Evolutionary conservation across 768 basidiomycete species (phyloP), one percentile per base, ranked within the genome.

Genomic region (Udeniomyces megalosporus): DNA sequence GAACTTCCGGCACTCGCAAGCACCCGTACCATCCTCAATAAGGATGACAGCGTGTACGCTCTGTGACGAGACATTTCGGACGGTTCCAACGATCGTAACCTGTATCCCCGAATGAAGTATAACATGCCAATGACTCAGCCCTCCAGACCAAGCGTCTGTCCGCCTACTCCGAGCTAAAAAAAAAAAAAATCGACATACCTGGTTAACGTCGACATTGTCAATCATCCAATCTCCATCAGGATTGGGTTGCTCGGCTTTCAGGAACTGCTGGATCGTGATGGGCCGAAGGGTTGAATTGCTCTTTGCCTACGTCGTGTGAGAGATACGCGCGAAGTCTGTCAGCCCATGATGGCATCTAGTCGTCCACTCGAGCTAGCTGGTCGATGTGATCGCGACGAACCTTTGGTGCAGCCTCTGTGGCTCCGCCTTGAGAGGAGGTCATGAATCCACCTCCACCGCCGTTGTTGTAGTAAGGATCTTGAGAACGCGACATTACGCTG

Each of bases 181-280:
- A 24, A 26, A 20, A 31, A 32, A 4, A n/a, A 42, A 22, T 31
- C 3, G 15, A 22, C 76, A 65, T 66, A 88, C 92, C 73, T 88
- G 87, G 52, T 85, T 85, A 62, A 91, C 77, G 66, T 91, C 86
- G 4, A 78, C 74, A 31, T 82, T 85, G 62, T 90, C 90, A 35
- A 97, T 77, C 63, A 78, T 78, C 82, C 89, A 95, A 62, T 92
- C 88, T 2, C 87, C 84, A 67, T 96, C 92, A 1, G 84, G 78
- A 70, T 93, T 88, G 5, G 83, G 78, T 76, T 92, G 90, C n/a
- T 75, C 78, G 1, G 91, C 85, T 67, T 80, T 79, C 38, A 77
- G 70, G 49, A 95, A 77, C 70, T 93, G 90, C 56, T 81, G 78
- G 68, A 86, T 79, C 3, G 85, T 88, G 55, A 88, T 79, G 3